Base-by-base conservation (phyloP, 2,329 filamentous ascomycete genomes). In the Colletotrichum kahawae region DNA sequence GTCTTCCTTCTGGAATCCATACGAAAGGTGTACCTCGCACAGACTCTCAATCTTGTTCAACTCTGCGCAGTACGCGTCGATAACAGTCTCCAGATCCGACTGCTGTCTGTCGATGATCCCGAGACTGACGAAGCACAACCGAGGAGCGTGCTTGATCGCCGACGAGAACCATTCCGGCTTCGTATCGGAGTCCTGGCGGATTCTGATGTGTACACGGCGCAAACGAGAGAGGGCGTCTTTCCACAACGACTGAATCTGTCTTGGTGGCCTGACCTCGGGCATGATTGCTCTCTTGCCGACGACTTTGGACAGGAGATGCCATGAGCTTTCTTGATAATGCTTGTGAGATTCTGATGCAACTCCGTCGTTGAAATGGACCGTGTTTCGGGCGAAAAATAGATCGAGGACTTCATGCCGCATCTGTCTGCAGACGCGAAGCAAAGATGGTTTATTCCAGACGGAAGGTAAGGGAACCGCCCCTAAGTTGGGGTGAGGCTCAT, bases 201-300 rank as follows among this genome's bases (percentile, higher is more conserved):
- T 12, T n/a, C 0, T 0, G 8, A 43, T 10, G 38, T 18, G 18
- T 0, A 43, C 3, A 1, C 1, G 38, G 0, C 38, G 38, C 4
- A 43, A 16, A 43, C 5, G 0, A 1, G 38, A 2, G 38, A 43
- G 38, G 8, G 18, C 18, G 2, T 43, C 38, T n/a, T 43, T 43
- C 38, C 38, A 43, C 38, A n/a, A 6, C 18, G 18, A 43, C 38
- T 43, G 38, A 0, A 43, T 43, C 38, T 10, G 38, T 10, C 38
- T 18, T 4, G 38, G 38, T 0, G 38, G 38, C 5, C n/a, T 18
- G 8, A 43, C n/a, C 5, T 43, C 38, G 38, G 38, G 38, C 6
- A 18, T 18, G 2, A 18, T 43, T 0, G 38, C 8, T 6, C 38
- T 57, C 2, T 7, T 31, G 27, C 24, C 27, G 1, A 57, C 27